phyloP scores from a whole-genome alignment of 2,329 filamentous ascomycete species.

The Colletotrichum sp. region DNA sequence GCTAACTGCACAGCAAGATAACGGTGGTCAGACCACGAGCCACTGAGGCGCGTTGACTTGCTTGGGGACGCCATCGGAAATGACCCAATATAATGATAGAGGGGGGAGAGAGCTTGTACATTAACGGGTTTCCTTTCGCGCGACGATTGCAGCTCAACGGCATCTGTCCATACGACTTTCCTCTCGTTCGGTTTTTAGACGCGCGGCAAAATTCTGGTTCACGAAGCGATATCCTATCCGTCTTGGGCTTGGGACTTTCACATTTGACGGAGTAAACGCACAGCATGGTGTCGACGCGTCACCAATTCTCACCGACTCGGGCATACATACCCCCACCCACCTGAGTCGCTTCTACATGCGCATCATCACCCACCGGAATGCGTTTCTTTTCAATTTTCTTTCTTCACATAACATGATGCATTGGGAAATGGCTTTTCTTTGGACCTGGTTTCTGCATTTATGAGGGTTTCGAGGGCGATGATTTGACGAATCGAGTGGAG shows the following conservation, averaged over 20 bases:
- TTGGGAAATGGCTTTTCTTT: constrained; percentile 18
- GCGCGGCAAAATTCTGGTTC: constrained; percentile 17
- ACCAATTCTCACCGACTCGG: not conserved
- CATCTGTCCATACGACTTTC: constrained; percentile 18
- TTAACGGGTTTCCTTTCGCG: constrained; percentile 16
- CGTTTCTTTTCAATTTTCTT: not conserved
- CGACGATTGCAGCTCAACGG: constrained; percentile 4
- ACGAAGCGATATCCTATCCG: constrained; percentile 13
- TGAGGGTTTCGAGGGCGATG: not conserved
- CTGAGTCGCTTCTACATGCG: not conserved
- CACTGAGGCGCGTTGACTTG: constrained; percentile 3
- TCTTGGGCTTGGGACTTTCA: not conserved
- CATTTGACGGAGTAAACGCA: constrained; percentile 3
- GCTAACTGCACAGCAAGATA: constrained; percentile 23
- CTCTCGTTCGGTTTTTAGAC: constrained; percentile 21
- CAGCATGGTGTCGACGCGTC: constrained; percentile 3
- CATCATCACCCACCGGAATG: not conserved
- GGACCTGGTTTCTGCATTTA: constrained; percentile 18
- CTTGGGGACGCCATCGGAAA: not conserved
- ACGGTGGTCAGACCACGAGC: constrained; percentile 20
- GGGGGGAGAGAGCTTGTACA: constrained; percentile 15
- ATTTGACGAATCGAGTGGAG: constrained; percentile 1
- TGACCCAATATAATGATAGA: constrained; percentile 16
- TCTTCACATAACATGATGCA: constrained; percentile 18
- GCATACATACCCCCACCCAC: not conserved